Conservation (phyloP, 257 asterid genomes). For the Solanum okadae region DNA sequence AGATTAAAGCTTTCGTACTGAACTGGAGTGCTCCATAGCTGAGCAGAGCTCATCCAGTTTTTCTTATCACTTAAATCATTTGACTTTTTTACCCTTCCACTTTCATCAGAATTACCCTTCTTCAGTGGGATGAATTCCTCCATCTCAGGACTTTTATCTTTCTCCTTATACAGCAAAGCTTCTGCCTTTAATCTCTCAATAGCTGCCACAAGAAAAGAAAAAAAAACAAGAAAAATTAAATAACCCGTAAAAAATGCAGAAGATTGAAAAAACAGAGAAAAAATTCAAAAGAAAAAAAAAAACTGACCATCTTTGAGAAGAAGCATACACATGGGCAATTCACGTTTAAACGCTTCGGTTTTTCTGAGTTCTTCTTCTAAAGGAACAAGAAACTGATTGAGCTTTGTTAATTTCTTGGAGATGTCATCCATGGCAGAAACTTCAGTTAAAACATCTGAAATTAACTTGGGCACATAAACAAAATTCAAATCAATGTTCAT, state of each 20-base stretch:
- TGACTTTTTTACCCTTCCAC: constrained; percentile 28
- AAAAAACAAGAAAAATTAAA: background rate
- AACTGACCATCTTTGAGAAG: constrained; percentile 27
- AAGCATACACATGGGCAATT: constrained; percentile 20
- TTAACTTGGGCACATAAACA: constrained; percentile 17
- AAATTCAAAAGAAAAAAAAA: background rate
- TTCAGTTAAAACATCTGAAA: constrained; percentile 30
- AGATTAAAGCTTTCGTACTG: constrained; percentile 14
- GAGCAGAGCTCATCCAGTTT: constrained; percentile 44
- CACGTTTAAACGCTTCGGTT: constrained; percentile 18
- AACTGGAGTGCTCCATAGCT: constrained; percentile 50
- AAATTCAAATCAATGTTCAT: constrained; percentile 13
- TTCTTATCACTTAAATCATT: constrained; percentile 29
- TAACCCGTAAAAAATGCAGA: background rate
- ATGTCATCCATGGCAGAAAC: constrained; percentile 15
- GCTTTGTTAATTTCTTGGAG: constrained; percentile 7
- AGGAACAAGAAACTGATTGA: constrained; percentile 3
- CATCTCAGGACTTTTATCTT: constrained; percentile 2
- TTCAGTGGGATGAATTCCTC: constrained; percentile 18
- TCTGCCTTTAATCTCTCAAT: constrained; percentile 41
- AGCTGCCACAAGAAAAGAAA: constrained; percentile 15
- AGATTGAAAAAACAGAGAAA: background rate
- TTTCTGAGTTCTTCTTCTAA: constrained; percentile 25
- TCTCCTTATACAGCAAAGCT: constrained; percentile 12
- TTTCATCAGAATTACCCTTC: background rate